Evolutionary conservation across 2,329 filamentous ascomycete species (phyloP).

Genomic region (Penicillium sp.): DNA sequence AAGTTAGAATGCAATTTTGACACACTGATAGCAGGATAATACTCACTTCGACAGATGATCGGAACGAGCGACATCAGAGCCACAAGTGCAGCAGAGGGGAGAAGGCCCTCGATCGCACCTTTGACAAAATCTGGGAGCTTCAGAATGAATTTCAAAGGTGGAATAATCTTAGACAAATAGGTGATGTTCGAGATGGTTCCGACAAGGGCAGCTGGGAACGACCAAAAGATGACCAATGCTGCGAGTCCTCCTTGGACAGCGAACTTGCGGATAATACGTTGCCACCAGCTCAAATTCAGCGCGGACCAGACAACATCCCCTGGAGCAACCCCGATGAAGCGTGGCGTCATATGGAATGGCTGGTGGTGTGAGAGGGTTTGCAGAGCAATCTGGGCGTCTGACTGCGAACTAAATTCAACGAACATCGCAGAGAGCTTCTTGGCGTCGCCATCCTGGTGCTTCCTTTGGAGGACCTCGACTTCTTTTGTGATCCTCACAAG

Average conservation of each 20-base stretch:
- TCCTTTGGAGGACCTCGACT: constrained; percentile 69
- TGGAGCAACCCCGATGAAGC: constrained; percentile 81
- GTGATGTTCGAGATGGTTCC: constrained; percentile 86
- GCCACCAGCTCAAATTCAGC: constrained; percentile 81
- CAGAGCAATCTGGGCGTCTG: constrained; percentile 82
- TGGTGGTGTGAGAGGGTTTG: constrained; percentile 86
- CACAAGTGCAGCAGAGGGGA: constrained; percentile 79
- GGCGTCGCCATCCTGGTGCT: constrained; percentile 67
- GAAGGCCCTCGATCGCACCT: constrained; percentile 80
- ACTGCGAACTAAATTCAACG: constrained; percentile 82
- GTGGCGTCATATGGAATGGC: constrained; percentile 84
- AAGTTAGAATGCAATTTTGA: constrained; percentile 4
- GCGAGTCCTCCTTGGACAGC: constrained; percentile 72
- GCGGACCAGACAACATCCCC: constrained; percentile 89
- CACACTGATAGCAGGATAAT: background rate
- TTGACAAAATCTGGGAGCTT: constrained; percentile 72
- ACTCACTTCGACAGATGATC: constrained; percentile 75
- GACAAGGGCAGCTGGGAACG: constrained; percentile 75
- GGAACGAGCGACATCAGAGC: constrained; percentile 87
- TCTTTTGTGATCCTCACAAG: constrained; percentile 73
- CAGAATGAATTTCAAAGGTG: constrained; percentile 76
- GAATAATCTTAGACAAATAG: constrained; percentile 60
- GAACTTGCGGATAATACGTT: constrained; percentile 74
- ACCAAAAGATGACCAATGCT: constrained; percentile 86
- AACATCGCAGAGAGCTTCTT: constrained; percentile 79